Evolutionary conservation across 192 early-diverging fungal species (phyloP).

Genomic region (Pecoramyces ruminantium): DNA sequence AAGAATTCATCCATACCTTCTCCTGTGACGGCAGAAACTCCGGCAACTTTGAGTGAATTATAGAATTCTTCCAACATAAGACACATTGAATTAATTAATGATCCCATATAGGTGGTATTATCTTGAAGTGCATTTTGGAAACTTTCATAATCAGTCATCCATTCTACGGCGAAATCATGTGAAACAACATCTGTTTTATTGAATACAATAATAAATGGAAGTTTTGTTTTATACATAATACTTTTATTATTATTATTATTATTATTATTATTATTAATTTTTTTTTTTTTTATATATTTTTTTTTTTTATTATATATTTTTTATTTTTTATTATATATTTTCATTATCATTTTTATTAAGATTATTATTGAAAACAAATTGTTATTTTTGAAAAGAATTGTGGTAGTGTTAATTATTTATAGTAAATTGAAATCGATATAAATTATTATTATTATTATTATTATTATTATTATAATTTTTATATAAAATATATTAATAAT

Average conservation of each 20-base stretch:
- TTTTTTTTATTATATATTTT: too few relatives aligned
- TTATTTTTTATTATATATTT: too few relatives aligned
- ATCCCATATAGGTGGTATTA: conserved; percentile 79
- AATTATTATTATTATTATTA: too few relatives aligned
- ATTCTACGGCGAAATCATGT: conserved; percentile 77
- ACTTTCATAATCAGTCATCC: conserved; percentile 92
- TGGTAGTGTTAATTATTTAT: too few relatives aligned
- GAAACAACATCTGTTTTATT: conserved; percentile 89
- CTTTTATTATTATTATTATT: conserved; percentile 1
- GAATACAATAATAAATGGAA: conserved; percentile 90
- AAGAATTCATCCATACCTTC: conserved; percentile 83
- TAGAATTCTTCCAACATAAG: conserved; percentile 97
- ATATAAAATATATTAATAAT: too few relatives aligned
- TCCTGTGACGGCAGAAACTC: conserved; percentile 85
- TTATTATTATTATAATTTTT: too few relatives aligned
- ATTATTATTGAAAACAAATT: too few relatives aligned
- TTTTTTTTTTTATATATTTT: too few relatives aligned
- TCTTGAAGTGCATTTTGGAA: conserved; percentile 76
- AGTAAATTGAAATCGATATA: too few relatives aligned
- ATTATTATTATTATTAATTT: too few relatives aligned
- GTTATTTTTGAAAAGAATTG: too few relatives aligned
- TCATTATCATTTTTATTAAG: too few relatives aligned
- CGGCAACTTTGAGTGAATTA: conserved; percentile 29
- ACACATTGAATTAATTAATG: conserved; percentile 86
- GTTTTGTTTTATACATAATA: conserved; percentile 93